Evolutionary conservation across 495 filamentous ascomycete species (phyloP).

Genomic region (Hypoxylon fragiforme): DNA sequence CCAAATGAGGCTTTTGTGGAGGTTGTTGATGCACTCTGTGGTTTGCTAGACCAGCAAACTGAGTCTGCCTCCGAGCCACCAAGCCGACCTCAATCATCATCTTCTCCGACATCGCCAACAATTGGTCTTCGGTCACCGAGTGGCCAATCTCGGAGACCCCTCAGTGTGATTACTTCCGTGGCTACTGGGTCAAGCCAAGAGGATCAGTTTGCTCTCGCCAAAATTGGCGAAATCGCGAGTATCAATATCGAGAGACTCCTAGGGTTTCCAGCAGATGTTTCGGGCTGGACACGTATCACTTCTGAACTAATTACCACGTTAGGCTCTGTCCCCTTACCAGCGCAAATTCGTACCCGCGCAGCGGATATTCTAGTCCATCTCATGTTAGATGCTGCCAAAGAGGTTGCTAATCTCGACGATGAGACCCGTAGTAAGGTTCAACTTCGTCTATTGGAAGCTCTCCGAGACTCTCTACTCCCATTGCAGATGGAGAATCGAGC

Average conservation of each 20-base stretch:
- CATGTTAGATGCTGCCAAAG: slow-evolving; percentile 64
- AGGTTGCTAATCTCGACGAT: slow-evolving; percentile 51
- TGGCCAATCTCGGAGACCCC: slow-evolving; percentile 57
- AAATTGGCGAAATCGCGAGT: slow-evolving; percentile 72
- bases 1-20: slow-evolving; percentile 79
- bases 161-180: slow-evolving; percentile 63
- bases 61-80: slow-evolving; percentile 37
- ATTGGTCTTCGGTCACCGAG: slow-evolving; percentile 38
- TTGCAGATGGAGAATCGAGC: slow-evolving; percentile 49
- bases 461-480: slow-evolving; percentile 59
- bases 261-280: slow-evolving; percentile 60
- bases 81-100: slow-evolving; percentile 42
- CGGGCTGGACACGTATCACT: slow-evolving; percentile 76
- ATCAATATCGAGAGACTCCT: slow-evolving; percentile 80
- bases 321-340: slow-evolving; percentile 55
- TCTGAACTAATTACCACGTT: slow-evolving; percentile 68
- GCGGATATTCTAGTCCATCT: slow-evolving; percentile 75
- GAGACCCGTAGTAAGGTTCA: slow-evolving; percentile 63
- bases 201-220: slow-evolving; percentile 78
- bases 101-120: slow-evolving; percentile 21
- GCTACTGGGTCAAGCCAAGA: slow-evolving; percentile 61
- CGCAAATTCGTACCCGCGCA: slow-evolving; percentile 68
- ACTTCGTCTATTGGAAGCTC: slow-evolving; percentile 67
- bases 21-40: slow-evolving; percentile 73
- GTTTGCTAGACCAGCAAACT: slow-evolving; percentile 55